These are phyloP conservation scores for Aplosporella prunicola DNA, from an alignment of 2,329 filamentous ascomycete genomes.

Conservation along the genomic window DNA sequence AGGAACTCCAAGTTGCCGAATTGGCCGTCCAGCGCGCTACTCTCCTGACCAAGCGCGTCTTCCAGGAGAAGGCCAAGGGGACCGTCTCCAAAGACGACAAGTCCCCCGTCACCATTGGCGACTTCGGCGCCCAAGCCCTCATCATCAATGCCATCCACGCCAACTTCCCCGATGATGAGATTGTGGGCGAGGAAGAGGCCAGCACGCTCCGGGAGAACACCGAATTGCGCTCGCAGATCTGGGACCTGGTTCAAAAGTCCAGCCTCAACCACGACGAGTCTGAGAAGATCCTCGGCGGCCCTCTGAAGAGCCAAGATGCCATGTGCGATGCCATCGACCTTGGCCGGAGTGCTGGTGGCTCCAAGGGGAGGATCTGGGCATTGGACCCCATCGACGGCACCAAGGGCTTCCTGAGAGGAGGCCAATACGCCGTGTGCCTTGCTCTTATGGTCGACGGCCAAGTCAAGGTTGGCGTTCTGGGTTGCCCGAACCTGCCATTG, in stretches of 20 bases:
- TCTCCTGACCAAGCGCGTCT: conserved; percentile 66
- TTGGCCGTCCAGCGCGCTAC: conserved; percentile 79
- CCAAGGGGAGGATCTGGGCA: conserved; percentile 78
- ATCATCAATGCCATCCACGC: conserved; percentile 85
- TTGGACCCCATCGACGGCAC: conserved; percentile 97
- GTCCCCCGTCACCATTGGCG: conserved; percentile 93
- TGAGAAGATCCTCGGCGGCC: conserved; percentile 59
- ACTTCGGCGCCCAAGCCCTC: conserved; percentile 94
- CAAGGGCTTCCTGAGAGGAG: conserved; percentile 90
- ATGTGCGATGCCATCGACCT: conserved; percentile 52
- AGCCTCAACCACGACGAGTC: conserved; percentile 57
- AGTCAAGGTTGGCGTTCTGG: conserved; percentile 88
- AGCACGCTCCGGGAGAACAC: conserved; percentile 64
- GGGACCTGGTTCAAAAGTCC: conserved; percentile 68
- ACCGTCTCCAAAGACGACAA: conserved; percentile 91
- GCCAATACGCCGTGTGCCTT: conserved; percentile 93
- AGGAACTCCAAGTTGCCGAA: conserved; percentile 74
- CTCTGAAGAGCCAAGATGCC: conserved; percentile 54
- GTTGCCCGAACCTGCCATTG: conserved; percentile 88
- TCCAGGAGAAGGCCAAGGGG: conserved; percentile 85
- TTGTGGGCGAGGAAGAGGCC: conserved; percentile 93
- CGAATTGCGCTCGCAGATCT: conserved; percentile 64
- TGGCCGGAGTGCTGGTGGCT: conserved; percentile 60
- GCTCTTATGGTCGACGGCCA: conserved; percentile 87
- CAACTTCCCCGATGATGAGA: conserved; percentile 82